These are phyloP conservation scores for Fusarium annulatum DNA, from an alignment of 2,329 filamentous ascomycete species.

Conservation along the genomic window DNA sequence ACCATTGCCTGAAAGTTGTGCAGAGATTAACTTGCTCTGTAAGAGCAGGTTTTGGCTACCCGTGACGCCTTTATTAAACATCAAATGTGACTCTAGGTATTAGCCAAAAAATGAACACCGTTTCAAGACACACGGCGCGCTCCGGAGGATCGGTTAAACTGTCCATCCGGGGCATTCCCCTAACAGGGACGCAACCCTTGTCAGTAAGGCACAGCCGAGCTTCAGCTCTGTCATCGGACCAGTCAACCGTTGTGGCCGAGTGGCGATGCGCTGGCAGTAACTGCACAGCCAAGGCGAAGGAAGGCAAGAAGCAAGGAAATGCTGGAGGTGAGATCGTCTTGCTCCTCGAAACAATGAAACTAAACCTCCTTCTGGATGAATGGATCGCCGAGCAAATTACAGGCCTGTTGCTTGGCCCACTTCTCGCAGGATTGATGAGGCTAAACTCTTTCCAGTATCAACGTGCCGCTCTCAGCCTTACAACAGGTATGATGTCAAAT, in stretches of 20 bases:
- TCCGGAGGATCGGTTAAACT: not conserved
- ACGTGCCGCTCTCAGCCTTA: conserved; percentile 4
- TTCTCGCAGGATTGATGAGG: not conserved
- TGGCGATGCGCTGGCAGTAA: not conserved
- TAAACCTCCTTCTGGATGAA: not conserved
- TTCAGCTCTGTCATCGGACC: not conserved
- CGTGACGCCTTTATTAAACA: fast-evolving
- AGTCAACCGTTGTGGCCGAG: not conserved
- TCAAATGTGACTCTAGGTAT: not conserved
- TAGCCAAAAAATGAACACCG: not conserved
- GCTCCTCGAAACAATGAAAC: not conserved
- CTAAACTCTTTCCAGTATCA: not conserved
- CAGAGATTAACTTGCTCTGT: fast-evolving
- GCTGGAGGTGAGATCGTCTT: not conserved
- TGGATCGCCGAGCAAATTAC: not conserved
- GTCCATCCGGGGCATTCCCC: not conserved
- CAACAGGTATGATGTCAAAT: not conserved
- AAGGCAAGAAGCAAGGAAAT: not conserved
- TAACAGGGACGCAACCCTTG: no score
- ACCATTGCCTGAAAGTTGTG: fast-evolving
- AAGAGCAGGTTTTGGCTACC: not conserved
- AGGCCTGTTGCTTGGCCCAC: not conserved
- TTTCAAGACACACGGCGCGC: not conserved
- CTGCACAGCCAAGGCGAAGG: not conserved
- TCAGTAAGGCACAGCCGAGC: not conserved